Conservation (phyloP, 352 stramenopile species). For the Phytophthora pisi region DNA sequence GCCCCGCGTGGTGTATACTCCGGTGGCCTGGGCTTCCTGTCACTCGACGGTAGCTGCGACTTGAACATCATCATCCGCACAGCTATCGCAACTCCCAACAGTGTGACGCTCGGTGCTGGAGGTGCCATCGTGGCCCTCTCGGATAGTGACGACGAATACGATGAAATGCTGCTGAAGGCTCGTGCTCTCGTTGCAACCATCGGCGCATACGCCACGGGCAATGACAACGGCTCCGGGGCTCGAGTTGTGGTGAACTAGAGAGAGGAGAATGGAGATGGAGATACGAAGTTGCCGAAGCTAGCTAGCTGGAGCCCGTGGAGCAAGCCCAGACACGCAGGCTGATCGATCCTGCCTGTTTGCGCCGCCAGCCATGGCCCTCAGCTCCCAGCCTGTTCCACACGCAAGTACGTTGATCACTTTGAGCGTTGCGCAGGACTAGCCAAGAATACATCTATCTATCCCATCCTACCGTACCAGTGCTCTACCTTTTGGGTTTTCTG, state of each 20-base stretch:
- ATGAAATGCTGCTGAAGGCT: conserved; percentile 94
- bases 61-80: conserved; percentile 99
- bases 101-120: conserved; percentile 92
- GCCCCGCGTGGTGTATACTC: conserved; percentile 94
- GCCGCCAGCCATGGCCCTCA: conserved; percentile 21
- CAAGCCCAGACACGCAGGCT: conserved; percentile 20
- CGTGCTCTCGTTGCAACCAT: conserved; percentile 66
- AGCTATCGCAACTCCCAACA: conserved; percentile 86
- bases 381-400: conserved; percentile 15
- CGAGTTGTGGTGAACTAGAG: conserved; percentile 34
- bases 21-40: conserved; percentile 95
- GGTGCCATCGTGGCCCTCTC: conserved; percentile 96
- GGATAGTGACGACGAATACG: conserved; percentile 93
- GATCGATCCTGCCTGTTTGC: conserved; percentile 22
- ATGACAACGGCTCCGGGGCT: conserved; percentile 43
- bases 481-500: neutral
- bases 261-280: neutral
- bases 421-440: conserved; percentile 25
- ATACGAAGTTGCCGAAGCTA: conserved; percentile 9
- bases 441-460: conserved; percentile 29
- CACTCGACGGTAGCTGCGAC: conserved; percentile 94
- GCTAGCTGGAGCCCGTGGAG: conserved; percentile 32
- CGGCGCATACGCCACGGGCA: conserved; percentile 59
- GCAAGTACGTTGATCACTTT: conserved; percentile 3
- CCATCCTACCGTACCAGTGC: neutral